A percentile compares a stretch with the other conserved stretches of the same genome.
phyloP scores from a whole-genome alignment of 2,329 filamentous ascomycete species.

The Neurospora crassa region DNA sequence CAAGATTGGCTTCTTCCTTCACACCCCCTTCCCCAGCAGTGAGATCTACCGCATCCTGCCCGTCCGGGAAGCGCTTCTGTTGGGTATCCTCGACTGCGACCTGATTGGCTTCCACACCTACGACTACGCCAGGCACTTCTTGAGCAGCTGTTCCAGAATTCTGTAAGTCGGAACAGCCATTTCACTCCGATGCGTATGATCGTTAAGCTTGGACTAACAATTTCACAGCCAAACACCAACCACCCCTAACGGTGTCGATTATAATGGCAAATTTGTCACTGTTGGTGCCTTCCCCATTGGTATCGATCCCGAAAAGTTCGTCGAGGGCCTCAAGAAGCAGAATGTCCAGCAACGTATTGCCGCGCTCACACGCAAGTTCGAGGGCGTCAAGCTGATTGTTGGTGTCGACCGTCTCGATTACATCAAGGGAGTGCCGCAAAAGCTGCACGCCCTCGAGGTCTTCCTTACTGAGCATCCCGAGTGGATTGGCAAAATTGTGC shows the following conservation, averaged over 20 bases:
- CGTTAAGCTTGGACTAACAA: conserved; percentile 3
- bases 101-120: conserved; percentile 97
- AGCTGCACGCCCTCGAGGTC: conserved; percentile 90
- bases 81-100: conserved; percentile 85
- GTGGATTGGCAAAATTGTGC: conserved; percentile 94
- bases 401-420: conserved; percentile 96
- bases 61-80: conserved; percentile 78
- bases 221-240: conserved; percentile 52
- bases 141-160: conserved; percentile 93
- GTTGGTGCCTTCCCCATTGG: conserved; percentile 96
- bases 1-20: conserved; percentile 96
- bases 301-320: conserved; percentile 94
- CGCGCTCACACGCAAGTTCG: conserved; percentile 78
- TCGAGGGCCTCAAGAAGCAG: conserved; percentile 75
- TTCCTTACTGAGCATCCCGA: conserved; percentile 96
- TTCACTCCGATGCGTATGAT: neutral
- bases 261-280: conserved; percentile 76
- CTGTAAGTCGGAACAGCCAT: conserved; percentile 41
- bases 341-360: conserved; percentile 83
- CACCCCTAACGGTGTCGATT: conserved; percentile 88
- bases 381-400: conserved; percentile 92
- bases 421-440: conserved; percentile 98
- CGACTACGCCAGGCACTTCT: conserved; percentile 95
- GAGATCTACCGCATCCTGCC: conserved; percentile 96
- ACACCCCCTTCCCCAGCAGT: conserved; percentile 93